Base-by-base conservation (phyloP, 768 basidiomycete genomes). In the Suillus placidus region DNA sequence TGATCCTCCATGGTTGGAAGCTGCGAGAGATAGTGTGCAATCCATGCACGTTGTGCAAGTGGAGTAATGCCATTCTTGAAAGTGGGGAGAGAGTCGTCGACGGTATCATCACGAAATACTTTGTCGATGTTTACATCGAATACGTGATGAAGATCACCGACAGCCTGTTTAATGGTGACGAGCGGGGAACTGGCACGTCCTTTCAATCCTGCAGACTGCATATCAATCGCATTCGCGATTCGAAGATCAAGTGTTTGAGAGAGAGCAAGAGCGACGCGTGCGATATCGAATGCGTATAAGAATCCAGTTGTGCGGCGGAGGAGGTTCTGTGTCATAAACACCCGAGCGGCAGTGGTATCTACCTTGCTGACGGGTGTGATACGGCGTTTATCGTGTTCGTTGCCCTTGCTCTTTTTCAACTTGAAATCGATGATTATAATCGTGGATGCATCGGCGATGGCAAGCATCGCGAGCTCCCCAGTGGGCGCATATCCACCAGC, bases 191-290 rank as follows among this genome's bases (percentile, higher is more conserved):
- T 26, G 26, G 63, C 67, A 5, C 76, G 76, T 52, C 62, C 68
- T 43, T 0, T 37, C 4, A 65, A 32, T 43, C 68, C 64, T 0
- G 68, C 74, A 2, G 67, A 71, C 63, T 78, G 76, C 3, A 77
- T 16, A 13, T 77, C 77, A 40, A 77, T 73, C 32, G 76, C 76
- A 34, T 78, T 76, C 62, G 66, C 70, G 64, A 78, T 77, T n/a
- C 77, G 77, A 61, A 78, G 75, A 69, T 69, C 64, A 52, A 70
- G 72, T 52, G 68, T 69, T 64, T 78, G 70, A 74, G 72, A 75
- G 60, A 77, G 62, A 20, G 70, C 69, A 18, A 77, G 71, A 23
- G 72, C 77, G 43, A 78, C 71, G 4, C 64, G 69, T 0, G 51
- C 76, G 66, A 77, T 69, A 60, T 77, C 72, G 18, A 77, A 77